phyloP scores from a whole-genome alignment of 202 grass and related monocot species.

The Brachypodium distachyon region DNA sequence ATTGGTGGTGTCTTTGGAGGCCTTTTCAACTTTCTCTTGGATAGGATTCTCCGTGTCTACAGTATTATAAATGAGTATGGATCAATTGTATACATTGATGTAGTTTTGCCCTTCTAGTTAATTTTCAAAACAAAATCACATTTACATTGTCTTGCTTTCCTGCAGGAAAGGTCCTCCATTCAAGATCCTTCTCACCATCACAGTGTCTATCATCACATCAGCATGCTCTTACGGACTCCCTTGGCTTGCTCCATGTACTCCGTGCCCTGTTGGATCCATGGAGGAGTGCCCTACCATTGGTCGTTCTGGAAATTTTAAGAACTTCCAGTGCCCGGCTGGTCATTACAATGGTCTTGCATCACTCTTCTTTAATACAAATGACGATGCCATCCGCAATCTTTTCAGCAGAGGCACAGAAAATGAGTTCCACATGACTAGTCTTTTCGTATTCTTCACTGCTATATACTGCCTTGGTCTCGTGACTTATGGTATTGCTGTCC shows the following conservation, averaged over 20 bases:
- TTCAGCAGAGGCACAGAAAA: constrained; percentile 74
- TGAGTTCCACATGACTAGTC: constrained; percentile 70
- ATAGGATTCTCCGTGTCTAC: constrained; percentile 64
- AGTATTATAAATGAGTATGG: constrained; percentile 93
- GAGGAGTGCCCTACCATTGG: constrained; percentile 82
- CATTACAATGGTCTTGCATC: constrained; percentile 93
- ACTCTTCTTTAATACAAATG: constrained; percentile 96
- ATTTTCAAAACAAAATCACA: not conserved
- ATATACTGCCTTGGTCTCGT: constrained; percentile 77
- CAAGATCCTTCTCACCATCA: constrained; percentile 82
- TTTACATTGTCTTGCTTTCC: not conserved
- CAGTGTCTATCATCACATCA: constrained; percentile 74
- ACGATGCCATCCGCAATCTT: constrained; percentile 91
- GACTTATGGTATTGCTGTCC: constrained; percentile 87
- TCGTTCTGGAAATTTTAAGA: constrained; percentile 88
- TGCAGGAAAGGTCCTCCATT: constrained; percentile 86
- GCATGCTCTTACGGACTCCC: constrained; percentile 84
- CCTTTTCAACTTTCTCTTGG: constrained; percentile 81
- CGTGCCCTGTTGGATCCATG: constrained; percentile 41
- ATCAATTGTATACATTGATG: not conserved
- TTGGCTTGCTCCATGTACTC: constrained; percentile 73
- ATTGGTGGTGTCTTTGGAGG: constrained; percentile 76
- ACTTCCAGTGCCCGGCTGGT: constrained; percentile 69
- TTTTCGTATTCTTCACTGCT: constrained; percentile 66
- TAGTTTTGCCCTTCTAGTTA: not conserved